Evolutionary conservation across 805 yeast species (phyloP), one percentile per base, ranked within the genome.

Genomic region (Pichia californica): DNA sequence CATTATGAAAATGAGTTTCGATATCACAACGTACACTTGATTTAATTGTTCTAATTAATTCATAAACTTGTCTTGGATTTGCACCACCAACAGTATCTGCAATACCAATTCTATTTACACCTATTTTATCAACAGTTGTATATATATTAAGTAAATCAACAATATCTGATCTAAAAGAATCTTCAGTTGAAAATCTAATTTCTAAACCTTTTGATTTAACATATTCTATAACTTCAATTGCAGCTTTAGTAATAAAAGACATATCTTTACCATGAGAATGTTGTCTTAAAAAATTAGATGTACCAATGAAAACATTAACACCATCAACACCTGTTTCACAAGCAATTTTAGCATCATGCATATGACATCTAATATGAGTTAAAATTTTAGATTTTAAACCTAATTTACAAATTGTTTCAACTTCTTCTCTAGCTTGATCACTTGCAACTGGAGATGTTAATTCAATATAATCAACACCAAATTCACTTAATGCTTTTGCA

Each of bases 81-180:
- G 81, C 81, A 58, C 81, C 75, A 45, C 81, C 81, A 46, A 76
- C 79, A 36, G 81, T 76, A 61, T 76, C 81, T 40, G 81, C 80
- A 59, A 76, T 75, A 62, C 81, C 81, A 40, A 76, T 77, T 67
- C 81, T 69, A 61, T 76, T 70, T 29, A 76, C 81, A 44, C 81
- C 81, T 41, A 76, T 73, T 59, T 76, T 76, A 60, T 74, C 78
- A 43, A 76, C 80, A n/a, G 79, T 73, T 56, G 74, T 70, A 63
- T 76, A 76, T 44, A 76, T 76, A 56, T 76, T 75, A 45, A 76
- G 67, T 57, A 76, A 70, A 57, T 76, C 81, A 31, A 76, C 81
- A 47, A 76, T 72, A 57, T 76, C 81, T 18, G 77, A 71, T 67
- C 81, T 69, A 65, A 76, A 76, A 13, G 79, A 74, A 57, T 76